A percentile compares a stretch with the other conserved stretches of the same genome.
phyloP scores from a whole-genome alignment of 768 basidiomycete species.

The Leucocoprinus sp. region DNA sequence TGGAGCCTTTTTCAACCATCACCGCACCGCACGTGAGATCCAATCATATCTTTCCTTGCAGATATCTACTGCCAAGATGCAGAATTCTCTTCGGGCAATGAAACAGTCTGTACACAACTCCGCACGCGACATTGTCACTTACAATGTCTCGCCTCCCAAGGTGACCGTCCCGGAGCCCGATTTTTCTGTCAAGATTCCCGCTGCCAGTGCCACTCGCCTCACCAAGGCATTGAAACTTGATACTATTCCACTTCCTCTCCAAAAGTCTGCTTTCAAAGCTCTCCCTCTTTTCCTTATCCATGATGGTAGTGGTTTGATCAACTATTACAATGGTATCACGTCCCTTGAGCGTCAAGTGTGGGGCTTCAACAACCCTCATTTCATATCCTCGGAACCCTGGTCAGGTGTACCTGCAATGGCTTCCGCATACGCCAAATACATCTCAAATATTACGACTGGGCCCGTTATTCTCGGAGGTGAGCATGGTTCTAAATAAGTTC shows the following conservation, averaged over 20 bases:
- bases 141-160: not conserved
- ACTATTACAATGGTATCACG: slow-evolving; percentile 39
- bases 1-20: slow-evolving; percentile 30
- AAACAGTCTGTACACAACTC: not conserved
- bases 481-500: slow-evolving; percentile 10
- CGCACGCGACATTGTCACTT: not conserved
- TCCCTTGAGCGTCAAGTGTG: slow-evolving; percentile 46
- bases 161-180: not conserved
- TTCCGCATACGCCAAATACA: slow-evolving; percentile 34
- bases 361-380: slow-evolving; percentile 51
- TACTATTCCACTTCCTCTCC: slow-evolving; percentile 28
- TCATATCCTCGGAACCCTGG: slow-evolving; percentile 40
- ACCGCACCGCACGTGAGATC: slow-evolving; percentile 32
- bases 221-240: slow-evolving; percentile 18
- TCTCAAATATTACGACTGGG: slow-evolving; percentile 26
- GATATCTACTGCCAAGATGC: not conserved
- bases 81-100: not conserved
- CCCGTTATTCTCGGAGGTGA: slow-evolving; percentile 53
- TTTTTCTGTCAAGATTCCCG: not conserved
- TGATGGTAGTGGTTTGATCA: slow-evolving; percentile 61
- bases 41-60: slow-evolving; percentile 22
- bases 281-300: slow-evolving; percentile 59
- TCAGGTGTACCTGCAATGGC: slow-evolving; percentile 45
- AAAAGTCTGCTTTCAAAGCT: slow-evolving; percentile 18
- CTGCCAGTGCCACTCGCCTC: slow-evolving; percentile 7